A percentile compares a stretch with the other conserved stretches of the same genome.
phyloP scores from a whole-genome alignment of 129 eudicot genomes.

The Lactuca saligna region DNA sequence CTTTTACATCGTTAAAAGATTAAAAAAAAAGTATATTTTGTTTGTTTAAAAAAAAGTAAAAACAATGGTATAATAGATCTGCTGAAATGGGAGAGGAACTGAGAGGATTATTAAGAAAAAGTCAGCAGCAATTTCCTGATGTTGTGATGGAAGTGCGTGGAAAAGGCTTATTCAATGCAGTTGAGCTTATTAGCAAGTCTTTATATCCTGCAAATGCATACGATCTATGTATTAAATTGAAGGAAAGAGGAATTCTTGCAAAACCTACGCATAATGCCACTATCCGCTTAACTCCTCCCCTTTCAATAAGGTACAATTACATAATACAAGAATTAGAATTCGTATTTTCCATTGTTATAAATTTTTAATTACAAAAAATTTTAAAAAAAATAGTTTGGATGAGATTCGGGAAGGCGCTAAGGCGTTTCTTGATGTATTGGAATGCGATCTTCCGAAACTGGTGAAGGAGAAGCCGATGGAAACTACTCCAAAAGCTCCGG shows the following conservation, averaged over 20 bases:
- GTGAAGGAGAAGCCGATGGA: constrained; percentile 57
- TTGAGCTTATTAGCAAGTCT: constrained; percentile 75
- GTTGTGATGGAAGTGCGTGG: constrained; percentile 85
- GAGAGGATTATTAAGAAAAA: constrained; percentile 53
- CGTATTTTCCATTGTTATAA: not conserved
- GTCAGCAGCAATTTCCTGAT: constrained; percentile 65
- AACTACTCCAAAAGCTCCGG: constrained; percentile 24
- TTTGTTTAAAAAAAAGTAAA: not conserved
- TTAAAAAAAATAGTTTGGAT: constrained; percentile 59
- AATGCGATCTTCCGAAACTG: constrained; percentile 72
- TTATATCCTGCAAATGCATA: constrained; percentile 78
- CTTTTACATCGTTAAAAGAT: not conserved
- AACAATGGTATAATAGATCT: constrained; percentile 47
- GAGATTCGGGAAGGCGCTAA: constrained; percentile 83
- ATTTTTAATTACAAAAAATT: not conserved
- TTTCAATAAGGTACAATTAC: constrained; percentile 69
- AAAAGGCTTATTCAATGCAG: constrained; percentile 89
- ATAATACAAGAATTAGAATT: no score
- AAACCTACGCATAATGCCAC: constrained; percentile 92
- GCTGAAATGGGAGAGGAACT: constrained; percentile 79
- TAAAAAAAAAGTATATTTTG: not conserved
- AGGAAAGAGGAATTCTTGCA: constrained; percentile 95
- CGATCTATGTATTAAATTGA: constrained; percentile 79
- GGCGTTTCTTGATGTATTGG: constrained; percentile 71
- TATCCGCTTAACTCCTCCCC: constrained; percentile 93